Base-by-base conservation (phyloP, 768 basidiomycete species). In the Thelephora aurantiotincta region DNA sequence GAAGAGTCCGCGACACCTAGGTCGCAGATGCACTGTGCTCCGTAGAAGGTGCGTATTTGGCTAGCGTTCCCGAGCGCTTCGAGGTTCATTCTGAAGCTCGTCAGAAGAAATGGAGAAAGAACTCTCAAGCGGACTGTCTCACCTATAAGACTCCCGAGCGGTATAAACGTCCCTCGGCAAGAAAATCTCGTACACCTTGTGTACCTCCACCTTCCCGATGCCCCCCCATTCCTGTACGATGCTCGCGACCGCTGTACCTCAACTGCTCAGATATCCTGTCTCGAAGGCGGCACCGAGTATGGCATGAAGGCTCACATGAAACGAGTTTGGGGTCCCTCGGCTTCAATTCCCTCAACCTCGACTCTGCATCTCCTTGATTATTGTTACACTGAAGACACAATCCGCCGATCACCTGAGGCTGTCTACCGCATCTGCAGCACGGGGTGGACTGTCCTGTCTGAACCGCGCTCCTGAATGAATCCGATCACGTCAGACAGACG, bases 11-110 rank as follows among this genome's bases (percentile, higher is more conserved):
- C 75, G 13, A 68, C 67, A 6, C 80, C 80, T 50, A 82, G 62
- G 58, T 82, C 77, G 62, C 80, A 82, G 36, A 82, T 77, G 54
- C 78, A 80, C 50, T 80, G 78, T 2, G 76, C 67, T 48, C 75
- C 71, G 50, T 82, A 75, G 55, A 78, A 82, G 34, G 73, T 77
- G 53, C 74, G 70, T 46, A 80, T 65, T 54, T 76, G 67, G 51
- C 68, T 67, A 51, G 67, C 64, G 38, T 57, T 61, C 45, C 54
- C 58, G 51, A 60, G 66, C 50, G 58, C 62, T 50, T 30, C 26
- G 26, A 30, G 26, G 26, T 30, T 30, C 26, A n/a, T 5, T 46
- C 54, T 7, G 52, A 41, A 41, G 12, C 22, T 41, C 38, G 14
- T 41, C 12, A 41, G 22, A 18, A 14, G 3, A 47, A 26, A 45